Percentiles rank a stretch among this genome's conserved stretches.
Evolutionary conservation across 1,139 yeast genomes (phyloP).

Genomic region (Pichia sp.): DNA sequence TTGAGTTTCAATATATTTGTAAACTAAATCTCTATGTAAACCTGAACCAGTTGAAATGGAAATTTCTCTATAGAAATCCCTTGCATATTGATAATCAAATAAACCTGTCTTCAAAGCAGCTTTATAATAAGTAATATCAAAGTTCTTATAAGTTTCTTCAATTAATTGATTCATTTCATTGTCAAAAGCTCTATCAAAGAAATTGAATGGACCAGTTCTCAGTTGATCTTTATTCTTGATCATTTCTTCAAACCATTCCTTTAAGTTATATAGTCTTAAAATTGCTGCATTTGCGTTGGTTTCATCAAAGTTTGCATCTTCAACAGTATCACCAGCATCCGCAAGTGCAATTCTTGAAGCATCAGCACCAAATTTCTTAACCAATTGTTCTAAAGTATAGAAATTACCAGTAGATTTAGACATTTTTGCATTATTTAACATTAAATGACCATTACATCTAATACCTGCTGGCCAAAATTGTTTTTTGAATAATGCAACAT

Average conservation of each 20-base stretch:
- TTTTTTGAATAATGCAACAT: slow-evolving; percentile 88
- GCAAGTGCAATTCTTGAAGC: slow-evolving; percentile 97
- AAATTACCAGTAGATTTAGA: slow-evolving; percentile 97
- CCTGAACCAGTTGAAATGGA: slow-evolving; percentile 39
- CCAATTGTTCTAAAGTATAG: slow-evolving; percentile 79
- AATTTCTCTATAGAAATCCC: slow-evolving; percentile 93
- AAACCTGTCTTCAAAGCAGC: slow-evolving; percentile 84
- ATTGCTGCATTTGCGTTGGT: slow-evolving; percentile 96
- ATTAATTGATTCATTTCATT: slow-evolving; percentile 86
- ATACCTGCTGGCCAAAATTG: slow-evolving; percentile 90
- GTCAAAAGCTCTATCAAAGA: slow-evolving; percentile 85
- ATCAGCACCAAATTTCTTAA: slow-evolving; percentile 92
- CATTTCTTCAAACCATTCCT: slow-evolving; percentile 90
- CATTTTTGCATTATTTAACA: slow-evolving; percentile 96
- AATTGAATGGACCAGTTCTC: slow-evolving; percentile 66
- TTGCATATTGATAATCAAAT: slow-evolving; percentile 88
- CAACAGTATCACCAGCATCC: slow-evolving; percentile 96
- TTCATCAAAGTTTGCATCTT: slow-evolving; percentile 98
- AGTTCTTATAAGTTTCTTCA: slow-evolving; percentile 64
- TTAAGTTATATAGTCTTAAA: slow-evolving; percentile 82
- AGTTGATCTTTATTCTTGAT: slow-evolving; percentile 45
- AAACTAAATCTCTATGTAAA: slow-evolving; percentile 80
- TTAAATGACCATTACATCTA: slow-evolving; percentile 91
- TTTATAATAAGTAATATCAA: slow-evolving; percentile 71
- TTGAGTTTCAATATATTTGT: slow-evolving; percentile 80